Evolutionary conservation across 2,329 filamentous ascomycete genomes (phyloP).

Genomic region (Rhinocladiella similis): DNA sequence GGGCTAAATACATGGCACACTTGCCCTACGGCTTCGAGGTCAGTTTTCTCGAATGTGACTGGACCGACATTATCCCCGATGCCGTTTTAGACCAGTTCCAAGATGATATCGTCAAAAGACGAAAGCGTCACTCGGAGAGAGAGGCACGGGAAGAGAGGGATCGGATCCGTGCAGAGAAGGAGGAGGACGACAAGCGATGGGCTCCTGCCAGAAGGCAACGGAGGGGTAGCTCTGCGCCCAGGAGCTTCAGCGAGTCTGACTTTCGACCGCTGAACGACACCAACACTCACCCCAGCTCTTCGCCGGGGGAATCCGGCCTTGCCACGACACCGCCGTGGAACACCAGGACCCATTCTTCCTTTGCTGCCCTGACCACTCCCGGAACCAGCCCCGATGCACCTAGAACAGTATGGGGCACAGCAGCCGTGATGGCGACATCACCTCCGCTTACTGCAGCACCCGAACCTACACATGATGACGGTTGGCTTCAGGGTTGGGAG

Average conservation of each 20-base stretch:
- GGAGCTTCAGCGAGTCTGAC: slow-evolving; percentile 59
- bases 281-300: slow-evolving; percentile 28
- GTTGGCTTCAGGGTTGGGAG: slow-evolving; percentile 84
- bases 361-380: slow-evolving; percentile 66
- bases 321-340: slow-evolving; percentile 46
- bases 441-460: slow-evolving; percentile 45
- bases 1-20: slow-evolving; percentile 83
- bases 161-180: slow-evolving; percentile 74
- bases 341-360: slow-evolving; percentile 40
- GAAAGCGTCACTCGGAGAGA: slow-evolving; percentile 79
- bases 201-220: slow-evolving; percentile 66
- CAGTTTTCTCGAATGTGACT: slow-evolving; percentile 89
- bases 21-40: slow-evolving; percentile 89
- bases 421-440: slow-evolving; percentile 62
- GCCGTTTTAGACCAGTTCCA: slow-evolving; percentile 74
- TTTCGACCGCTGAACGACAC: slow-evolving; percentile 62
- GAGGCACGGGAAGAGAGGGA: slow-evolving; percentile 84
- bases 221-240: slow-evolving; percentile 48
- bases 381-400: slow-evolving; percentile 76
- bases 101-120: slow-evolving; percentile 72
- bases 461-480: slow-evolving; percentile 62
- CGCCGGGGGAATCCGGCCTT: slow-evolving; percentile 32
- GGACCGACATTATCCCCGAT: slow-evolving; percentile 81
- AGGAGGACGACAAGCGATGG: slow-evolving; percentile 69
- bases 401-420: slow-evolving; percentile 92